Evolutionary conservation across 83 land plant species (phyloP), one percentile per base, ranked within the genome.

Genomic region (Picea abies): DNA sequence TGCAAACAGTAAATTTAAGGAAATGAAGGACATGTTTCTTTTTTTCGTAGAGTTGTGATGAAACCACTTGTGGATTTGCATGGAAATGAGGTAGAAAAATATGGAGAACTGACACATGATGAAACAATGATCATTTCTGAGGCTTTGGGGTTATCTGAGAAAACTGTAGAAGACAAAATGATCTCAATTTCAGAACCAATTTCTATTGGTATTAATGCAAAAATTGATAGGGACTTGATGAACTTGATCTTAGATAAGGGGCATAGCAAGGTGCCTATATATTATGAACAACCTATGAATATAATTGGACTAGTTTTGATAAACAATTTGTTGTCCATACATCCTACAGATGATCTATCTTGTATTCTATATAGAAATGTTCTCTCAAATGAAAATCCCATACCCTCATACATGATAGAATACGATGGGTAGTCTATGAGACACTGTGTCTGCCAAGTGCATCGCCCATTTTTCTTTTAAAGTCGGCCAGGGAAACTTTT

Each of bases 61-160:
- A 95, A 93, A 82, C 89, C 98, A 63, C 93, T 95, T 56, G 98
- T 93, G 60, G 12, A 86, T 73, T 85, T 95, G 69, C 98, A 95
- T 88, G 98, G 95, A 4, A 93, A 93, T 71, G 98, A 91, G 94
- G 98, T 92, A 72, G 89, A 89, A 19, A 89, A 86, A 78, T 89
- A 89, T 78, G 90, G 90, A 5, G 90, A 89, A 63, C 63, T 89
- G 68, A 81, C 86, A 16, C 90, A 84, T 69, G 86, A 84, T 60
- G 90, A 89, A 79, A 86, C 90, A 22, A 70, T 80, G 22, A 89
- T 89, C 22, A 89, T 89, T 76, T 63, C 89, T 5, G 86, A 89
- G 65, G 89, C 89, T 23, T 73, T 35, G 37, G 37, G 37, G 37
- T 35, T 35, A 35, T 35, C 4, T 35, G 37, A 35, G 37, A 35